phyloP scores from a whole-genome alignment of 75 land plant genomes.

The Cryptomeria japonica region DNA sequence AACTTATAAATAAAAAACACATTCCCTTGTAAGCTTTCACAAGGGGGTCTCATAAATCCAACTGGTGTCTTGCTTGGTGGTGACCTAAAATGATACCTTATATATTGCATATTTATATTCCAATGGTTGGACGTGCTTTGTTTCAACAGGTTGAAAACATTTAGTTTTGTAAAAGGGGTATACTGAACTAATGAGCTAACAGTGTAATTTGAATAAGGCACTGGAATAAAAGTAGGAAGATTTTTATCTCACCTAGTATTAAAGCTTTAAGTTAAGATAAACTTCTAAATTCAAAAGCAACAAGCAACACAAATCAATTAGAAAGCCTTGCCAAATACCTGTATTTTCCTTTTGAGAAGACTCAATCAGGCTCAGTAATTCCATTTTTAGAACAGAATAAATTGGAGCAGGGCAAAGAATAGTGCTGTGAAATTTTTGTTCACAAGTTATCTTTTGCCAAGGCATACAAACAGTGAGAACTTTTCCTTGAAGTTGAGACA shows the following conservation, averaged over 20 bases:
- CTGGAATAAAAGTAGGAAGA: not conserved
- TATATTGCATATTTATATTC: not conserved
- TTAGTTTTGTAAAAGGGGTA: not conserved
- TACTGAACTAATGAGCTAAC: not conserved
- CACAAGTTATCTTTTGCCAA: conserved; percentile 78
- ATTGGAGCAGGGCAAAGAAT: conserved; percentile 47
- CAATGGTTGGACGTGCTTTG: not conserved
- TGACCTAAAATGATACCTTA: too few species aligned
- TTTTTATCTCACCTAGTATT: not conserved
- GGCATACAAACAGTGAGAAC: conserved; percentile 56
- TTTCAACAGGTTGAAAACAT: not conserved
- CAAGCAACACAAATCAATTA: not conserved
- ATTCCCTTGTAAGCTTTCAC: too few species aligned
- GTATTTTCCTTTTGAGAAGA: conserved; percentile 26
- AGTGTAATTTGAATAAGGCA: not conserved
- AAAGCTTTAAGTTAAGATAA: not conserved
- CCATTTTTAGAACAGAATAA: conserved; percentile 47
- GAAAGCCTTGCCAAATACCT: conserved; percentile 31
- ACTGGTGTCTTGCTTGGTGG: too few species aligned
- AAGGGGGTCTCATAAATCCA: too few species aligned
- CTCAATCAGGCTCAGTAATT: conserved; percentile 44
- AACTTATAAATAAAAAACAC: too few species aligned
- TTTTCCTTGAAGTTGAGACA: conserved; percentile 72
- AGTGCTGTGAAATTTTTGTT: conserved; percentile 60
- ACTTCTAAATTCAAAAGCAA: not conserved